Conservation (phyloP, 768 basidiomycete genomes). For the Xerocomus potaroensis region DNA sequence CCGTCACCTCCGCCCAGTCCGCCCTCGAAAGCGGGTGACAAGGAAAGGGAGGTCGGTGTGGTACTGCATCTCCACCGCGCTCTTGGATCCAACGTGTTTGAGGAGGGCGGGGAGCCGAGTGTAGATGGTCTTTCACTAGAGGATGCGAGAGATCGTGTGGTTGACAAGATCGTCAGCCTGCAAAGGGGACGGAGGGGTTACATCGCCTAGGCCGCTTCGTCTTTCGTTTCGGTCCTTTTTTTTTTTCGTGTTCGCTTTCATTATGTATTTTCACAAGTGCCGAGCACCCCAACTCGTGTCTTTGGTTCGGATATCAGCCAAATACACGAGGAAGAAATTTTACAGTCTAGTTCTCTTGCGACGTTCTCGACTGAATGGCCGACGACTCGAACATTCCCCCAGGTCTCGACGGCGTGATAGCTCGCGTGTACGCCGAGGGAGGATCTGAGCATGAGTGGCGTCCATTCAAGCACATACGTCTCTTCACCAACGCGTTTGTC, state of each 20-base stretch:
- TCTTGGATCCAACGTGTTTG: constrained; percentile 52
- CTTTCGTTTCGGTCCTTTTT: not conserved
- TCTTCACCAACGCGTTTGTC: constrained; percentile 73
- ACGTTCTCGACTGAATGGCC: constrained; percentile 9
- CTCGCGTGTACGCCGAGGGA: constrained; percentile 34
- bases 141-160: constrained; percentile 72
- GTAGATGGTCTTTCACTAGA: constrained; percentile 45
- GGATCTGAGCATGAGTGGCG: constrained; percentile 45
- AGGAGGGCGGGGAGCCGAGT: constrained; percentile 20
- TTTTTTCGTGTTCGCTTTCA: not conserved
- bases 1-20: constrained; percentile 62
- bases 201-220: constrained; percentile 2
- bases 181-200: constrained; percentile 27
- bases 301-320: too few relatives aligned
- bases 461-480: constrained; percentile 34
- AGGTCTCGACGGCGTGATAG: constrained; percentile 33
- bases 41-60: constrained; percentile 26
- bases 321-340: not conserved
- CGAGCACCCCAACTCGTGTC: not conserved
- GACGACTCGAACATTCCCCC: constrained; percentile 33
- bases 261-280: constrained; percentile 14
- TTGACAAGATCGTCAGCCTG: constrained; percentile 58
- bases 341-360: not conserved
- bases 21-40: constrained; percentile 21
- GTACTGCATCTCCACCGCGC: constrained; percentile 47